phyloP scores from a whole-genome alignment of 1,284 basidiomycete genomes.

The Peniophora sp. region DNA sequence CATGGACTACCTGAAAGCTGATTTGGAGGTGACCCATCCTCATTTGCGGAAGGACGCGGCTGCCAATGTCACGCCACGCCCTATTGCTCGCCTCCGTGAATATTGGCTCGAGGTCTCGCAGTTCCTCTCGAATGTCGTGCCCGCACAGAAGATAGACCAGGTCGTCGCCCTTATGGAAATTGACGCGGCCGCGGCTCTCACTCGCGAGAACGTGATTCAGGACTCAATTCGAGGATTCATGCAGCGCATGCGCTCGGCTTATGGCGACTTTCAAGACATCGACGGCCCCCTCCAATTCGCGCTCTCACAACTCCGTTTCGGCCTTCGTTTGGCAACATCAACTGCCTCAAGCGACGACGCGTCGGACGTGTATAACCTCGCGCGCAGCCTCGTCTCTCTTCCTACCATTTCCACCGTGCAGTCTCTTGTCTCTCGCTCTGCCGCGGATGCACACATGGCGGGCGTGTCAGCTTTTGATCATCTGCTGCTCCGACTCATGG shows the following conservation, averaged over 20 bases:
- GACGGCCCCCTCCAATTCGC: conserved; percentile 58
- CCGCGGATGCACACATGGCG: conserved; percentile 1
- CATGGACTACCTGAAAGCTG: conserved; percentile 33
- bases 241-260: conserved; percentile 49
- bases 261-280: conserved; percentile 66
- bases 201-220: conserved; percentile 56
- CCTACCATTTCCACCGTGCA: conserved; percentile 37
- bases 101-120: conserved; percentile 81
- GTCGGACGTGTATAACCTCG: conserved; percentile 13
- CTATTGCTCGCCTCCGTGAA: conserved; percentile 56
- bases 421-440: conserved; percentile 19
- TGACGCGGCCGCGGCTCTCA: conserved; percentile 27
- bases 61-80: conserved; percentile 27
- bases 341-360: conserved; percentile 10
- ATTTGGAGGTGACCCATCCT: conserved; percentile 25
- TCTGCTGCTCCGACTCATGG: conserved; percentile 45
- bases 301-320: conserved; percentile 64
- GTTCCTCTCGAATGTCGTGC: conserved; percentile 54
- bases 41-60: conserved; percentile 13
- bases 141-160: conserved; percentile 37
- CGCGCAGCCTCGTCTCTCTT: conserved; percentile 38
- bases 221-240: conserved; percentile 57
- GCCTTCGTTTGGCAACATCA: conserved; percentile 54
- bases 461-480: conserved; percentile 17
- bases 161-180: conserved; percentile 27